Evolutionary conservation across 2,329 filamentous ascomycete species (phyloP), one percentile per base, ranked within the genome.

Genomic region (Parastagonospora nodorum): DNA sequence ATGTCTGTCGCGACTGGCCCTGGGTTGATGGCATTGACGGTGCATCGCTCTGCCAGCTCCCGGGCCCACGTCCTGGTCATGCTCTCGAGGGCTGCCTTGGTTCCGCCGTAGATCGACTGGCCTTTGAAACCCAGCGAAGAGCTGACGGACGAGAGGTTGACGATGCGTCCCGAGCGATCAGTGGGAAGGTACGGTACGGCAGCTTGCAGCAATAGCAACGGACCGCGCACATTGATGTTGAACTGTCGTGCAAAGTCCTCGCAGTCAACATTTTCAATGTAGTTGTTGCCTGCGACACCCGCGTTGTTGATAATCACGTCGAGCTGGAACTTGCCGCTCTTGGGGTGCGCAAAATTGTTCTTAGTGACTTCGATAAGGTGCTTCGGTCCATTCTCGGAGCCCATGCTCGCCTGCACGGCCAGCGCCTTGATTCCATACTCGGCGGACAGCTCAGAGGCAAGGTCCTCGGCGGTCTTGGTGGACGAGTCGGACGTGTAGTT

Each of bases 291-390:
- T 9, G 79, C 75, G 2, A 84, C 77, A 24, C 90, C 92, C 28
- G 92, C 91, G 72, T 95, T 96, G 82, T 96, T 95, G 78, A 96
- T 78, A 45, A 96, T 78, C 54, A 96, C 90, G 75, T 95, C 90
- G 66, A 96, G 82, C 64, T 87, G 84, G 69, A 91, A 84, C 48
- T 78, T 77, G 51, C 74, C 73, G 55, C 75, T 79, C 62, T 80
- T 79, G 27, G 81, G 78, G 57, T 74, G 71, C 8, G 80, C 69
- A 74, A 89, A 86, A 66, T 85, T 78, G 57, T 84, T 78, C 60
- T 83, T 80, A 5, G 84, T 80, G 0, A 80, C 80, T 19, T 77
- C 74, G 59, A 92, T 73, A 44, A 91, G 80, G 36, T 82, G 75
- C 5, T 80, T 76, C 2, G 87, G 84, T 1, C 86, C 86, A 6